phyloP scores from a whole-genome alignment of 441 rosid genomes.

The Erodium trifolium region DNA sequence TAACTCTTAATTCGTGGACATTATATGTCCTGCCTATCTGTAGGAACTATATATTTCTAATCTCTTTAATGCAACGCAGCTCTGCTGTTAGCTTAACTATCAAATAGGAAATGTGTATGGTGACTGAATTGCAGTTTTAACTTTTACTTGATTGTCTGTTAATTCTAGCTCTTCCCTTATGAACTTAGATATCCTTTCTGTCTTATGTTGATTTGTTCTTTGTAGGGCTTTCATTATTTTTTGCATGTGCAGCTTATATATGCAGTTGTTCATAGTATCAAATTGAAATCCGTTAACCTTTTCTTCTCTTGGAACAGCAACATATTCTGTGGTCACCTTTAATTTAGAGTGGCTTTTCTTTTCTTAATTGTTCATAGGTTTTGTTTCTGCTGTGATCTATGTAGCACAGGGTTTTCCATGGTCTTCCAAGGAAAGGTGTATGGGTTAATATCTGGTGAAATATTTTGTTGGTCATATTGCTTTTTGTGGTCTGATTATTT shows the following conservation, averaged over 20 bases:
- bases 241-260: background rate
- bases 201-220: background rate
- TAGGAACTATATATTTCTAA: constrained; percentile 37
- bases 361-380: constrained; percentile 1
- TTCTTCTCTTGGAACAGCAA: background rate
- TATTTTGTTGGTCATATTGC: constrained; percentile 10
- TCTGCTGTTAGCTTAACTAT: constrained; percentile 22
- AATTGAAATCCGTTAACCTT: background rate
- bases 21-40: constrained; percentile 33
- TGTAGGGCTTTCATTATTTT: background rate
- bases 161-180: background rate
- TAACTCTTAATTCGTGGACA: constrained; percentile 37
- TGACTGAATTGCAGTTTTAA: constrained; percentile 8
- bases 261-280: background rate
- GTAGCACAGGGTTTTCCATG: constrained; percentile 31
- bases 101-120: constrained; percentile 12
- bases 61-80: constrained; percentile 36
- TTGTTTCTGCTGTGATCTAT: constrained; percentile 20
- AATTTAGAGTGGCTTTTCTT: background rate
- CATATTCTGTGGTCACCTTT: background rate
- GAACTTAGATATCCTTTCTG: background rate
- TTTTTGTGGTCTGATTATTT: constrained; percentile 10
- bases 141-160: background rate
- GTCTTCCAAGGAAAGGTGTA: constrained; percentile 25
- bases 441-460: background rate